phyloP scores from a whole-genome alignment of 768 basidiomycete genomes.

The Collybia mongolica region DNA sequence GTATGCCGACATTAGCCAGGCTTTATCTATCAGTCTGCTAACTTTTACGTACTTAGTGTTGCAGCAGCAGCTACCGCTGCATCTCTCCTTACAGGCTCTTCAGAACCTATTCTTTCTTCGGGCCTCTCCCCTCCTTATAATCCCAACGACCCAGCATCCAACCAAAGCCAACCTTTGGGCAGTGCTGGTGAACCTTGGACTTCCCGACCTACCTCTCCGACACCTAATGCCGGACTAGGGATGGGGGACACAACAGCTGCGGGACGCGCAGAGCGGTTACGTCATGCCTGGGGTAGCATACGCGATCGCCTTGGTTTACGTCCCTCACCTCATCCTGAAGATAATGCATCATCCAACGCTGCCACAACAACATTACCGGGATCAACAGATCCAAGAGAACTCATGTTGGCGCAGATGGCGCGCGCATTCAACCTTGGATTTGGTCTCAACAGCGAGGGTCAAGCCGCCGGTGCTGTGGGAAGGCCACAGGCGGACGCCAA shows the following conservation, averaged over 20 bases:
- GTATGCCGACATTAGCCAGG: conserved; percentile 34
- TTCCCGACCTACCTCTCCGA: conserved; percentile 34
- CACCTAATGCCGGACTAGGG: conserved; percentile 40
- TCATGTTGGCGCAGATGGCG: conserved; percentile 81
- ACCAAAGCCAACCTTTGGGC: conserved; percentile 2
- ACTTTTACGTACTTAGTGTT: conserved; percentile 44
- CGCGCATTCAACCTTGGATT: conserved; percentile 76
- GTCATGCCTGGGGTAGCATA: conserved; percentile 66
- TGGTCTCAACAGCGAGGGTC: conserved; percentile 35
- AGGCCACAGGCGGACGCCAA: conserved; percentile 4
- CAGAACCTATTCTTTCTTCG: conserved; percentile 61
- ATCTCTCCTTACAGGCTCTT: conserved; percentile 74
- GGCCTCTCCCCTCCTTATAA: conserved; percentile 44
- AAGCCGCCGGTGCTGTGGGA: conserved; percentile 7
- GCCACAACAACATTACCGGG: background rate
- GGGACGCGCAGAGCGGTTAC: conserved; percentile 46
- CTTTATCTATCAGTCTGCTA: conserved; percentile 1
- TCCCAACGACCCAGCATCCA: conserved; percentile 33
- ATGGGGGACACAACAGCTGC: conserved; percentile 25
- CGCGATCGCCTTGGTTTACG: conserved; percentile 66
- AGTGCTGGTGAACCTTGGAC: conserved; percentile 6
- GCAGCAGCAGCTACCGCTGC: conserved; percentile 92
- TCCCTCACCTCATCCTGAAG: conserved; percentile 13
- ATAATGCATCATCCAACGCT: conserved; percentile 2
- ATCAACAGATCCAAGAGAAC: conserved; percentile 55